Evolutionary conservation across 306 rosid species (phyloP).

Genomic region (Malus domestica): DNA sequence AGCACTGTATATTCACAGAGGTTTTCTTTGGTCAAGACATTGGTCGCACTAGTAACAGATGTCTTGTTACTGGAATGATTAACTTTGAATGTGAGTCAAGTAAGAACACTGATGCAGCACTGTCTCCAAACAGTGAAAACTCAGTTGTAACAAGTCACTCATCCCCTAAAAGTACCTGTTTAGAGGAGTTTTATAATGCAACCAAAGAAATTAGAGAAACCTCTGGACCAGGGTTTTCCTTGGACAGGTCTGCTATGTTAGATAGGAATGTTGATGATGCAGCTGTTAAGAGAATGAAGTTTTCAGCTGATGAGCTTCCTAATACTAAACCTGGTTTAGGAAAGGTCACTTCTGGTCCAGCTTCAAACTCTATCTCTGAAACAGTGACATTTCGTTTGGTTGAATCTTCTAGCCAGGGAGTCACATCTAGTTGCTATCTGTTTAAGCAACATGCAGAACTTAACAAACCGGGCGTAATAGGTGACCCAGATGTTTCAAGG

Average conservation of each 20-base stretch:
- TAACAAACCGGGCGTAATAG: slow-evolving; percentile 21
- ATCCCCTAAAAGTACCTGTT: slow-evolving; percentile 36
- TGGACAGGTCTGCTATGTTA: slow-evolving; percentile 26
- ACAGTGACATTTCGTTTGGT: slow-evolving; percentile 51
- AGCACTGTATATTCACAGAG: slow-evolving; percentile 63
- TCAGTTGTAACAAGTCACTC: slow-evolving; percentile 46
- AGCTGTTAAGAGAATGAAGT: slow-evolving; percentile 56
- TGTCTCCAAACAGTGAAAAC: slow-evolving; percentile 70
- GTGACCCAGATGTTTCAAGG: slow-evolving; percentile 34
- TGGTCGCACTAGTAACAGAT: slow-evolving; percentile 38
- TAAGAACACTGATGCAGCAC: slow-evolving; percentile 48
- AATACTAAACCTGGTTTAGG: slow-evolving; percentile 35
- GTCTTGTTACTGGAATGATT: slow-evolving; percentile 51
- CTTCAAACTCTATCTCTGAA: slow-evolving; percentile 35
- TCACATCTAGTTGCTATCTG: slow-evolving; percentile 60
- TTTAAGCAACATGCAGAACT: slow-evolving; percentile 40
- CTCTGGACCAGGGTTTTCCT: slow-evolving; percentile 33
- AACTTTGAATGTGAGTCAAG: slow-evolving; percentile 56
- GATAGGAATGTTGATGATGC: slow-evolving; percentile 35
- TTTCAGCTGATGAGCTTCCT: slow-evolving; percentile 46
- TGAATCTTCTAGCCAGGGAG: slow-evolving; percentile 75
- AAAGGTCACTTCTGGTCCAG: slow-evolving; percentile 21
- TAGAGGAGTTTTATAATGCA: slow-evolving; percentile 36
- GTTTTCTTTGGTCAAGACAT: slow-evolving; percentile 47
- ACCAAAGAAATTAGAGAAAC: slow-evolving; percentile 35